Evolutionary conservation across 2,329 filamentous ascomycete species (phyloP).

Genomic region (Cytospora paraplurivora): DNA sequence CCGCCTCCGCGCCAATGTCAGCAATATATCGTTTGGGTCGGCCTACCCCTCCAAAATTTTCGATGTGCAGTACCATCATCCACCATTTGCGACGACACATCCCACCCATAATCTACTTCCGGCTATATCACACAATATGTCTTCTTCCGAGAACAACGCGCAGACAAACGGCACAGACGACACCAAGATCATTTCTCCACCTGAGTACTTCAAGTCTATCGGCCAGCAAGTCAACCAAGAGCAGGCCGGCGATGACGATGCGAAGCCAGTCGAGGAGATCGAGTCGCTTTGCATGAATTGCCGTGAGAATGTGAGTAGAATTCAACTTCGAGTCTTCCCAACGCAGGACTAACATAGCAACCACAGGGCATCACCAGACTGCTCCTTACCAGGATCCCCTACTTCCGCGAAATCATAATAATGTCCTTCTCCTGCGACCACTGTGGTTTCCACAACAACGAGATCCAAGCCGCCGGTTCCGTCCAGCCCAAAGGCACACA

Average conservation of each 20-base stretch:
- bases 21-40: constrained; percentile 10
- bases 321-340: too few relatives aligned
- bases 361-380: constrained; percentile 78
- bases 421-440: constrained; percentile 95
- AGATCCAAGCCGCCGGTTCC: constrained; percentile 88
- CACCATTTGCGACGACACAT: constrained; percentile 11
- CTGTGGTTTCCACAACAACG: constrained; percentile 87
- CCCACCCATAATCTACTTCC: not conserved
- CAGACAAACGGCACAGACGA: constrained; percentile 37
- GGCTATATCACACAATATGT: constrained; percentile 16
- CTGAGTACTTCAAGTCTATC: constrained; percentile 64
- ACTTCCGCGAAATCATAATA: constrained; percentile 95
- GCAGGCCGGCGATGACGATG: constrained; percentile 47
- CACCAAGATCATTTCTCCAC: constrained; percentile 38
- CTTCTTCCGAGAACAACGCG: constrained; percentile 36
- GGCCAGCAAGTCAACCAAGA: constrained; percentile 59
- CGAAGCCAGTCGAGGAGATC: constrained; percentile 64
- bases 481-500: constrained; percentile 87
- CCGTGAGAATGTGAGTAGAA: constrained; percentile 66
- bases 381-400: constrained; percentile 89
- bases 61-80: constrained; percentile 19
- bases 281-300: constrained; percentile 89
- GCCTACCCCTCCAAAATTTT: constrained; percentile 44
- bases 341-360: not conserved
- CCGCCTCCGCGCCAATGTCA: constrained; percentile 37